Base-by-base conservation (phyloP, 75 land plant genomes). In the Selaginella tamariscina region DNA sequence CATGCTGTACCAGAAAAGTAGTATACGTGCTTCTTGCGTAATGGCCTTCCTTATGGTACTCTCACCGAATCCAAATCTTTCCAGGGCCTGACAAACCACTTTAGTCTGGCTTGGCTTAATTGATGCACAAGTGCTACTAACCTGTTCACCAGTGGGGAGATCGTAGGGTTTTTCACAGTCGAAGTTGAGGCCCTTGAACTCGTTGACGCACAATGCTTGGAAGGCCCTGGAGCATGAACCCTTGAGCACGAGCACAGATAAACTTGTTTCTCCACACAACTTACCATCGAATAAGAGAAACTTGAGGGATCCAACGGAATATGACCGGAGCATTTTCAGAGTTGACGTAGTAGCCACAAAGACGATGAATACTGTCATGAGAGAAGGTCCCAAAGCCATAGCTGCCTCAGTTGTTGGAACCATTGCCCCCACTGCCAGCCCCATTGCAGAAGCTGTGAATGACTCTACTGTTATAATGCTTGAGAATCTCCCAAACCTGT, bases 361-460 rank as follows among this genome's bases (percentile, higher is more conserved):
- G 22, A 95, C 99, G 62, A 95, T 81, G 72, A 95, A 91, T 31
- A 95, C 92, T 56, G 99, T 95, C 99, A 95, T 95, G 33, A 95
- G 81, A 13, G 99, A 88, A 23, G 97, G 99, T 8, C 99, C 99
- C 28, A 95, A 67, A 22, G 99, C 99, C 89, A 88, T 82, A 33
- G 99, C 99, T 60, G 99, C 99, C 75, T 95, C 99, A 15, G 93
- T 81, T 29, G 88, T 86, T 44, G 99, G 97, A 55, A 73, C 99
- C 75, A 95, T 95, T 24, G 99, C 99, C 26, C 99, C 99, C 27
- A 95, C 99, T 56, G 97, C 85, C 26, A 95, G 81, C 29, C 99
- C 99, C 99, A 95, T 95, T 22, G 99, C 99, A 66, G 99, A 95
- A 31, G 99, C 99, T 64, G 97, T 82, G 81, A 95, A 95, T 39